These are phyloP conservation scores for Serendipita sp. DNA, from an alignment of 768 basidiomycete genomes.

Conservation along the genomic window DNA sequence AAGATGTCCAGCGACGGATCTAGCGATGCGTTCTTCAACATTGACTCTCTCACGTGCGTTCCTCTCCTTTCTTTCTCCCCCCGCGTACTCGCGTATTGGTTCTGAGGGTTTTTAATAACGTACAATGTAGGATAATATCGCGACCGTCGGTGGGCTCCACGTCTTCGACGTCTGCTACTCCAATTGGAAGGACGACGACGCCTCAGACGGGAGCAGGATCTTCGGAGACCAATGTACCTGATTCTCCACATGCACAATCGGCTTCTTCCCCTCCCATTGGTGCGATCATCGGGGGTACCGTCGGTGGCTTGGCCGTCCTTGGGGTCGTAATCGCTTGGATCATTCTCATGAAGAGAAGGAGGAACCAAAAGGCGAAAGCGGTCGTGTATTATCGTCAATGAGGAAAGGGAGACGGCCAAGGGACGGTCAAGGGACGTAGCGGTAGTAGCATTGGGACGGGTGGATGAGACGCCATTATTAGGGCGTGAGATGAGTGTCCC, in stretches of 20 bases:
- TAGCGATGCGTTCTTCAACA: background rate
- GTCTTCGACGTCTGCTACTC: background rate
- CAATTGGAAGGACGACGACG: background rate
- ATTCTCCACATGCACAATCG: background rate
- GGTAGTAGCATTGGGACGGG: no score
- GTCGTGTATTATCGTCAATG: background rate
- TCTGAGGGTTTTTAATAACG: background rate
- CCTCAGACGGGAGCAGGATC: background rate
- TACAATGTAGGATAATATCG: background rate
- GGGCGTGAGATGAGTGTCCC: no score
- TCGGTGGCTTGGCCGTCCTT: background rate
- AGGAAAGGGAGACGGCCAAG: no score
- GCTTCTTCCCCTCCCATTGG: background rate
- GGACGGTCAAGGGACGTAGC: no score
- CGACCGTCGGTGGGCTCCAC: background rate
- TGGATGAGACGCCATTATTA: no score
- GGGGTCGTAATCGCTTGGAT: background rate
- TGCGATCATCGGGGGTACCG: background rate
- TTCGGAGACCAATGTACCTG: background rate
- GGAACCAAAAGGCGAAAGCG: background rate
- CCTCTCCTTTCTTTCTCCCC: no score
- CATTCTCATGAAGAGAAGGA: background rate
- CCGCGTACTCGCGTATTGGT: background rate
- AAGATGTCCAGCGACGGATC: background rate
- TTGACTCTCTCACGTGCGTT: constrained; percentile 2